Conservation (phyloP, 2,329 filamentous ascomycete species). For the Tolypocladium nubicola region DNA sequence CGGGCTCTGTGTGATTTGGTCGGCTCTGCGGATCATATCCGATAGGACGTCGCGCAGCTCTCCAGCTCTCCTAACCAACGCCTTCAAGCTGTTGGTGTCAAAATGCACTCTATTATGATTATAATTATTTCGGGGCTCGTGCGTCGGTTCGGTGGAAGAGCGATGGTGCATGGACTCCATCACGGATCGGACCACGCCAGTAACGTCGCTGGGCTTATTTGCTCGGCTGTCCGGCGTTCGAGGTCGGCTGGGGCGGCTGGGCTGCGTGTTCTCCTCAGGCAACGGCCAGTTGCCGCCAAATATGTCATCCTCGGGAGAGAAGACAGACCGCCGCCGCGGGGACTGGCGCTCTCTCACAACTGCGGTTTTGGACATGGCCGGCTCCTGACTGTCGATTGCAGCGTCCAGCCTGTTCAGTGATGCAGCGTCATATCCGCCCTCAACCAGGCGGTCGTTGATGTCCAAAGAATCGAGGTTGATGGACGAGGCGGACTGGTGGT, state of each 20-base stretch:
- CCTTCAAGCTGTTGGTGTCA: constrained; percentile 58
- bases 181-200: constrained; percentile 47
- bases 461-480: constrained; percentile 27
- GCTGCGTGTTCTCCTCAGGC: constrained; percentile 24
- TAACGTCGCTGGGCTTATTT: constrained; percentile 24
- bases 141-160: constrained; percentile 21
- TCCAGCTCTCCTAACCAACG: constrained; percentile 52
- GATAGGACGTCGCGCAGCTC: constrained; percentile 49
- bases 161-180: constrained; percentile 52
- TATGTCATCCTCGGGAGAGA: constrained; percentile 56
- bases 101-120: constrained; percentile 49
- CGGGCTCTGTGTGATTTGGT: constrained; percentile 47
- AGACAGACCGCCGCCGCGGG: constrained; percentile 48
- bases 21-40: constrained; percentile 47
- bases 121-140: constrained; percentile 19
- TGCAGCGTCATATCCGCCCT: constrained; percentile 36
- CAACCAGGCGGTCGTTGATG: constrained; percentile 33
- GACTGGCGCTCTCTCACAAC: constrained; percentile 44
- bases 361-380: constrained; percentile 35
- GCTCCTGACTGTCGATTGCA: constrained; percentile 29
- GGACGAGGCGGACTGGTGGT: constrained; percentile 25
- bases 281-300: constrained; percentile 44
- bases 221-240: constrained; percentile 28
- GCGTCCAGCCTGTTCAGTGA: constrained; percentile 32
- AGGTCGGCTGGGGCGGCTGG: constrained; percentile 27